These are phyloP conservation scores for Fusarium veterinarium DNA, from an alignment of 2,329 filamentous ascomycete genomes.

Conservation along the genomic window DNA sequence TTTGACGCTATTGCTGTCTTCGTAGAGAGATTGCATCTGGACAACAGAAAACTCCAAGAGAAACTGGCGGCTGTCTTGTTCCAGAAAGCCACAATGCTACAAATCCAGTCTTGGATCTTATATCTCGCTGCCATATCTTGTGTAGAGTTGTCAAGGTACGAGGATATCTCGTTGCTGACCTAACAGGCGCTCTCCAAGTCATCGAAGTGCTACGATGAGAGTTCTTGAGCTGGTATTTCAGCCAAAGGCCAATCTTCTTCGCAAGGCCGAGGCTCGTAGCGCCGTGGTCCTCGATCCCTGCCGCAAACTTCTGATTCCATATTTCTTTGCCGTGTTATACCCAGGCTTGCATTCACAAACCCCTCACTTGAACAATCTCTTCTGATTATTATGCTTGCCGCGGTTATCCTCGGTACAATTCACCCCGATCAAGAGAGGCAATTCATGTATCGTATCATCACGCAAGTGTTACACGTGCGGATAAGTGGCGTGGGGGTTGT, in stretches of 20 bases:
- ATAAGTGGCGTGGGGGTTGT: not conserved
- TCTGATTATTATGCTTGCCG: not conserved
- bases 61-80: accelerated
- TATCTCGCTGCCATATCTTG: too few relatives aligned
- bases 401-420: not conserved
- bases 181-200: not conserved
- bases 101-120: accelerated
- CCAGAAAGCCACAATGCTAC: accelerated
- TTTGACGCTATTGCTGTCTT: not conserved
- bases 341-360: too few relatives aligned
- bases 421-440: not conserved
- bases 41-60: too few relatives aligned
- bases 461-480: not conserved
- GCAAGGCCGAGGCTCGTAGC: accelerated
- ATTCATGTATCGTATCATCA: not conserved
- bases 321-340: too few relatives aligned
- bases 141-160: too few relatives aligned
- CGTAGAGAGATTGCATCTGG: not conserved
- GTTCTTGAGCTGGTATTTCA: not conserved
- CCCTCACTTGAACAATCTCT: not conserved
- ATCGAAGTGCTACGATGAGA: too few relatives aligned
- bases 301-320: too few relatives aligned
- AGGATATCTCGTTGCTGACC: not conserved
- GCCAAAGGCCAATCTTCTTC: accelerated
- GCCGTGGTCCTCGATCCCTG: accelerated